phyloP scores from a whole-genome alignment of 306 rosid genomes.

The Vicia faba region DNA sequence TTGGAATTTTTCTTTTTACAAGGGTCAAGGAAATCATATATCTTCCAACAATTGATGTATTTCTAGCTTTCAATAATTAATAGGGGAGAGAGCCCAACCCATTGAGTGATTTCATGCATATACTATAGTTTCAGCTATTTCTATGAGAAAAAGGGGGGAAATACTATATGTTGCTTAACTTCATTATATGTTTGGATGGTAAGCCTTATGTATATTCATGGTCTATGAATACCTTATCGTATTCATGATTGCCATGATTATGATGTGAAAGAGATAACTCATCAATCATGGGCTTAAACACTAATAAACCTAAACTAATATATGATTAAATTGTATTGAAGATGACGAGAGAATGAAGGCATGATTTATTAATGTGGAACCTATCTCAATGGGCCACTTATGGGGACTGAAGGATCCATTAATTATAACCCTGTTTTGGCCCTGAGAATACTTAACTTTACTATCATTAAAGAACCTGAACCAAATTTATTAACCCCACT shows the following conservation, averaged over 20 bases:
- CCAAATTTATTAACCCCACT: no score
- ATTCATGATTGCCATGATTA: background rate
- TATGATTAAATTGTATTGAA: background rate
- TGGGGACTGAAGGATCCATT: no score
- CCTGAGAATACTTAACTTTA: no score
- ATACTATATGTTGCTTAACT: background rate
- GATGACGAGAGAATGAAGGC: background rate
- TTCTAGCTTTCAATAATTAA: background rate
- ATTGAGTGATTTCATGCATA: background rate
- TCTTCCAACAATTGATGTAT: background rate
- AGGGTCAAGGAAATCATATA: background rate
- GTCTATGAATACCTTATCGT: background rate
- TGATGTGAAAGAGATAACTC: background rate
- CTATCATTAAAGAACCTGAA: no score
- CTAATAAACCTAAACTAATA: no score
- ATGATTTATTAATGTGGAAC: no score
- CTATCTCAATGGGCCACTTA: no score
- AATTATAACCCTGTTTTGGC: no score
- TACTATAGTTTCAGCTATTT: background rate
- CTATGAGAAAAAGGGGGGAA: background rate
- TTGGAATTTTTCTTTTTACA: background rate
- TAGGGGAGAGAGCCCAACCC: background rate
- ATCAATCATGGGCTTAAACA: background rate
- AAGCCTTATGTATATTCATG: background rate
- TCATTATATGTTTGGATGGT: background rate